Conservation (phyloP, 345 rosid species). For the Hibiscus tridactylites region DNA sequence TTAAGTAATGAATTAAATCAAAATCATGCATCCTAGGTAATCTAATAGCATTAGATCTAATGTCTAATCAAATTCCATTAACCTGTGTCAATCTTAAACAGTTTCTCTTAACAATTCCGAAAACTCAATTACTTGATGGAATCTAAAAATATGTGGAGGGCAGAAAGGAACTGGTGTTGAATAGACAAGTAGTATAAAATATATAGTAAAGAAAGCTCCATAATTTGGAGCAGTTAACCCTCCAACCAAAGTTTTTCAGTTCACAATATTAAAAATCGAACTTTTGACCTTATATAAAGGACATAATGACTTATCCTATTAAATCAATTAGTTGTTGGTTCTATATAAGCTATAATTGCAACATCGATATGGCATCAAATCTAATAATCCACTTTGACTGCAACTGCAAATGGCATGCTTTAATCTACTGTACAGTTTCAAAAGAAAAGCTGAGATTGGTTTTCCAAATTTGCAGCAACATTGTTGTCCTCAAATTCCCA, state of each 20-base stretch:
- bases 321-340: not conserved
- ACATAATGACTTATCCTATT: too few species aligned
- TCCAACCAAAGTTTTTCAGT: too few species aligned
- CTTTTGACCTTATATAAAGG: too few species aligned
- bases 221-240: not conserved
- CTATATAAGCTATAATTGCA: not conserved
- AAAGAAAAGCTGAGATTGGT: not conserved
- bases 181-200: not conserved
- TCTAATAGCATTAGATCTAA: too few species aligned
- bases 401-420: not conserved
- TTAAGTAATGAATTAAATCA: not conserved
- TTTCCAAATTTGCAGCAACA: not conserved
- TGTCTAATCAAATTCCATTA: not conserved
- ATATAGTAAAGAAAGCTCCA: not conserved
- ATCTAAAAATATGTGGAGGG: not conserved
- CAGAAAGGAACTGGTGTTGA: not conserved
- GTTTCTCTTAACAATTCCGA: not conserved
- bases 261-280: too few species aligned
- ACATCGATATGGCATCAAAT: conserved; percentile 2
- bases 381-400: not conserved
- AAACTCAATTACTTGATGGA: not conserved
- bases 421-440: not conserved
- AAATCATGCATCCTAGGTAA: not conserved
- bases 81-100: not conserved
- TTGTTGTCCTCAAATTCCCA: conserved; percentile 1